phyloP scores from a whole-genome alignment of 495 filamentous ascomycete species.

The Xylona heveae region DNA sequence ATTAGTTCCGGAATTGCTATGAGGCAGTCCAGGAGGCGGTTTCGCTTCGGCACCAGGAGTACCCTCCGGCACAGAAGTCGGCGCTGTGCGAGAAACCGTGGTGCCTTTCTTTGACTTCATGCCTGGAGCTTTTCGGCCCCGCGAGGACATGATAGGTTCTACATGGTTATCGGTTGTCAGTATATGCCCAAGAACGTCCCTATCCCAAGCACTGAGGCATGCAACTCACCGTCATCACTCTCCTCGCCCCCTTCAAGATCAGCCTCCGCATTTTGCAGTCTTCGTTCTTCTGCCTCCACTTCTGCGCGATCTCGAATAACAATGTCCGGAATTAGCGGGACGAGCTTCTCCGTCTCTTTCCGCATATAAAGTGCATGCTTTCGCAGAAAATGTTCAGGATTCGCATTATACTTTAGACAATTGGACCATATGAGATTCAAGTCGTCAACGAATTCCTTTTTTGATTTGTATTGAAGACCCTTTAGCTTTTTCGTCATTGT shows the following conservation, averaged over 20 bases:
- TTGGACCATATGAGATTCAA: conserved; percentile 92
- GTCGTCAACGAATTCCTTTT: conserved; percentile 84
- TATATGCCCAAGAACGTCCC: not conserved
- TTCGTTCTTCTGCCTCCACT: conserved; percentile 86
- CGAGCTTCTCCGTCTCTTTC: conserved; percentile 87
- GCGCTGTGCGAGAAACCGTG: conserved; percentile 46
- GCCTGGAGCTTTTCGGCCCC: conserved; percentile 73
- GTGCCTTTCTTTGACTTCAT: conserved; percentile 62
- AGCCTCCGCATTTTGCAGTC: conserved; percentile 47
- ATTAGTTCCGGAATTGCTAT: conserved; percentile 24
- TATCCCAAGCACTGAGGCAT: not conserved
- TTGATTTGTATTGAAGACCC: conserved; percentile 67
- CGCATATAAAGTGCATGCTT: conserved; percentile 93
- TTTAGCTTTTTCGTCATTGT: conserved; percentile 98
- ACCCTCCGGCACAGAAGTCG: conserved; percentile 37
- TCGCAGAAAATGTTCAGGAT: conserved; percentile 65
- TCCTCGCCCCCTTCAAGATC: conserved; percentile 73
- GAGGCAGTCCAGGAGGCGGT: conserved; percentile 26
- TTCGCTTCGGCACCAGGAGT: conserved; percentile 50
- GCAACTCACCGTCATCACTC: conserved; percentile 48
- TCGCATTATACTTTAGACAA: conserved; percentile 86
- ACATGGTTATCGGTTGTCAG: conserved; percentile 1
- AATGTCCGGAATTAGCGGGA: conserved; percentile 87
- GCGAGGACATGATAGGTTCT: conserved; percentile 93
- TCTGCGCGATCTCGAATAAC: conserved; percentile 75